Percentiles rank a stretch among this genome's conserved stretches.
These are phyloP conservation scores for Sporothrix globosa DNA, from an alignment of 2,329 filamentous ascomycete genomes.

Conservation along the genomic window DNA sequence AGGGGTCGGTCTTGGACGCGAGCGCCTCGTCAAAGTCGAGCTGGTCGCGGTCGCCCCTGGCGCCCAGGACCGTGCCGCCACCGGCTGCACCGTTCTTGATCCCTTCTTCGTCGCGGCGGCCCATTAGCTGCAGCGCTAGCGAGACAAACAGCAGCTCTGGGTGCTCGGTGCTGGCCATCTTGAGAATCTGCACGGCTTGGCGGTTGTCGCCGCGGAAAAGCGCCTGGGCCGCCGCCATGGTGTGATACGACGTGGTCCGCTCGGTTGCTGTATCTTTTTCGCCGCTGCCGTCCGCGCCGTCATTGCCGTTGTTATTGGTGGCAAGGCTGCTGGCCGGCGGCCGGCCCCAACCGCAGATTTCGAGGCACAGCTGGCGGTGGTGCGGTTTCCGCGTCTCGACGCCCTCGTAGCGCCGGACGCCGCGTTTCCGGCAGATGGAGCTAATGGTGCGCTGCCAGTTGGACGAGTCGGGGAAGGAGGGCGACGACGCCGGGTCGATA, in stretches of 20 bases:
- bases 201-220: constrained; percentile 72
- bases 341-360: constrained; percentile 73
- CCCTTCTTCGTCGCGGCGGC: constrained; percentile 51
- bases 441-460: constrained; percentile 66
- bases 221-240: constrained; percentile 75
- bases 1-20: constrained; percentile 71
- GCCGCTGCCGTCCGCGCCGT: too few species aligned
- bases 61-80: neutral
- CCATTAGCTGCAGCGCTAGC: constrained; percentile 66
- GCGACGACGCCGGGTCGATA: constrained; percentile 50
- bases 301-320: neutral
- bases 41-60: constrained; percentile 39
- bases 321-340: constrained; percentile 39
- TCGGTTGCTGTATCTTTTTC: constrained; percentile 36
- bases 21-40: constrained; percentile 63
- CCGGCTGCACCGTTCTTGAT: constrained; percentile 41
- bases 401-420: constrained; percentile 51
- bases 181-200: constrained; percentile 70
- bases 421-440: constrained; percentile 64
- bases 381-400: constrained; percentile 59
- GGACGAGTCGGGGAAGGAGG: constrained; percentile 53
- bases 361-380: constrained; percentile 74
- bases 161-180: constrained; percentile 64
- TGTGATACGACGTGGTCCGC: constrained; percentile 60
- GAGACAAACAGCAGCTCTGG: constrained; percentile 70